phyloP scores from a whole-genome alignment of 2,329 filamentous ascomycete species.

The Chaetomiaceae sp. region DNA sequence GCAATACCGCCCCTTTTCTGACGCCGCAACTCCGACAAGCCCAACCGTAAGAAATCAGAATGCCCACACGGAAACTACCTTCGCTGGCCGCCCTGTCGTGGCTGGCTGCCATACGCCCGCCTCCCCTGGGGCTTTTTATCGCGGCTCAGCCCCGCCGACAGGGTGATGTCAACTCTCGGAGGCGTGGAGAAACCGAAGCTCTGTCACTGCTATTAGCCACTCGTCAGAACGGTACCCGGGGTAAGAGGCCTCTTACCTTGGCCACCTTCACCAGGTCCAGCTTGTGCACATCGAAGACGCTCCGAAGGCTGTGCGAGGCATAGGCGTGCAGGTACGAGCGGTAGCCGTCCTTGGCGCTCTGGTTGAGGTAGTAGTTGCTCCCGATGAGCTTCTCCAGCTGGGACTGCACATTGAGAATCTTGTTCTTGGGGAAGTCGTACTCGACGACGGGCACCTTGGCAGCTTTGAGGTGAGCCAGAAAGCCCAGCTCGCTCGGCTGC shows the following conservation, averaged over 20 bases:
- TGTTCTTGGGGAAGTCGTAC: slow-evolving; percentile 89
- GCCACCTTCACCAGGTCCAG: slow-evolving; percentile 78
- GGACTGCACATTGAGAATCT: slow-evolving; percentile 83
- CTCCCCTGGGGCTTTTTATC: slow-evolving; percentile 62
- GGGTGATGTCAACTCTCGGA: slow-evolving; percentile 70
- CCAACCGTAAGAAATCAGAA: background rate
- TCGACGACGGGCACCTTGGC: slow-evolving; percentile 90
- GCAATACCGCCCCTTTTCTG: background rate
- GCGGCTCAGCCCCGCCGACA: slow-evolving; percentile 69
- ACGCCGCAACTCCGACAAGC: slow-evolving; percentile 7
- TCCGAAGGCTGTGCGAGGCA: slow-evolving; percentile 73
- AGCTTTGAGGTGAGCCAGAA: slow-evolving; percentile 84
- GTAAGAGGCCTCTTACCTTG: slow-evolving; percentile 37
- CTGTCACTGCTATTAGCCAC: slow-evolving; percentile 22
- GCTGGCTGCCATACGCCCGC: slow-evolving; percentile 70
- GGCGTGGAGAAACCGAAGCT: slow-evolving; percentile 74
- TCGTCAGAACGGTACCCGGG: too few relatives aligned
- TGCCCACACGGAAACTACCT: background rate
- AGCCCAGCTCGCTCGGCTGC: slow-evolving; percentile 85
- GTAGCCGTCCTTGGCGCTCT: slow-evolving; percentile 72
- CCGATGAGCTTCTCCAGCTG: slow-evolving; percentile 91
- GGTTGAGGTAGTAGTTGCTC: slow-evolving; percentile 96
- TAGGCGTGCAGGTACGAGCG: slow-evolving; percentile 92
- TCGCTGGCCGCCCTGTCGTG: slow-evolving; percentile 16
- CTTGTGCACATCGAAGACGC: slow-evolving; percentile 79